Conservation (phyloP, 2,329 filamentous ascomycete species). For the Apiospora marii region DNA sequence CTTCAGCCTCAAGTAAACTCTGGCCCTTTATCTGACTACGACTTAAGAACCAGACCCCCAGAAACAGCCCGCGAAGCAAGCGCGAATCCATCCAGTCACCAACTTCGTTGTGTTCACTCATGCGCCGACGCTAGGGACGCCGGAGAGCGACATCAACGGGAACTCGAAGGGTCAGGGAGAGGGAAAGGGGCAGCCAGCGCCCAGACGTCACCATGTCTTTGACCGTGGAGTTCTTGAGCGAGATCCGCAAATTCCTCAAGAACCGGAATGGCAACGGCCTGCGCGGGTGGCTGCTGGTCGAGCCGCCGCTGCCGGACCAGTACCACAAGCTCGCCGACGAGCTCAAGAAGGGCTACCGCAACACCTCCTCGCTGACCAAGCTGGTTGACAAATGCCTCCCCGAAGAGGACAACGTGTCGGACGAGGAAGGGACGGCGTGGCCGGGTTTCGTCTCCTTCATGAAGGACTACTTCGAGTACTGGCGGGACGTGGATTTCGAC, state of each 20-base stretch:
- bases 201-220: constrained; percentile 60
- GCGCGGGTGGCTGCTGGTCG: constrained; percentile 76
- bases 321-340: constrained; percentile 75
- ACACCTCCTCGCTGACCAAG: constrained; percentile 62
- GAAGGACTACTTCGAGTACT: constrained; percentile 80
- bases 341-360: constrained; percentile 66
- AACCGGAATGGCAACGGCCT: constrained; percentile 70
- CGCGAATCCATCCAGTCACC: neutral
- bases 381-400: constrained; percentile 71
- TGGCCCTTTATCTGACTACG: neutral
- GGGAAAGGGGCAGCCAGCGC: constrained; percentile 4
- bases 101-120: neutral
- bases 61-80: neutral
- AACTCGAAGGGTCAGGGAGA: neutral
- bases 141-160: neutral
- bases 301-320: constrained; percentile 71
- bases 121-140: constrained; percentile 11
- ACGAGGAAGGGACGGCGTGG: constrained; percentile 74
- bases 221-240: constrained; percentile 71
- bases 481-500: constrained; percentile 80
- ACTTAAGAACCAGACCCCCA: neutral
- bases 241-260: constrained; percentile 68
- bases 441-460: constrained; percentile 80
- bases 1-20: neutral
- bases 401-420: constrained; percentile 68